A percentile compares a stretch with the other conserved stretches of the same genome.
Conservation (phyloP, 768 basidiomycete genomes). For the Tylopilus balloui region DNA sequence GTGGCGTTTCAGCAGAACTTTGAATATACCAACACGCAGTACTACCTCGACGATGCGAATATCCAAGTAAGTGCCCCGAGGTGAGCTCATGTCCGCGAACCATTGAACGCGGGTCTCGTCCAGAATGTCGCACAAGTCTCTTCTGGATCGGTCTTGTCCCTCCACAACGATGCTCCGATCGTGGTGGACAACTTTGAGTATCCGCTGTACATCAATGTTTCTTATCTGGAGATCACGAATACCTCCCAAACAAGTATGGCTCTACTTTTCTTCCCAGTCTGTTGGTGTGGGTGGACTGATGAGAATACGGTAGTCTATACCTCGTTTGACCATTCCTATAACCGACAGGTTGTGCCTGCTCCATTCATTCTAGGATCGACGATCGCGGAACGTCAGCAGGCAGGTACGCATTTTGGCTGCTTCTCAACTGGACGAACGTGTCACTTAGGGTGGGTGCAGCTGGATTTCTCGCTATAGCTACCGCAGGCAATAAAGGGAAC, state of each 20-base stretch:
- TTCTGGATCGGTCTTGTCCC: conserved; percentile 43
- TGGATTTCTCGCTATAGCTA: conserved; percentile 45
- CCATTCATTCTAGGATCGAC: conserved; percentile 57
- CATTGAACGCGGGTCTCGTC: neutral
- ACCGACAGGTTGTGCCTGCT: conserved; percentile 51
- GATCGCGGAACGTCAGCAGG: conserved; percentile 55
- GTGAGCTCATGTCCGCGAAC: neutral
- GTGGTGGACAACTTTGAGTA: conserved; percentile 52
- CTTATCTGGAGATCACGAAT: conserved; percentile 30
- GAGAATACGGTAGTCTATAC: conserved; percentile 38
- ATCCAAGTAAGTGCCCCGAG: conserved; percentile 32
- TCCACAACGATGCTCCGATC: conserved; percentile 42
- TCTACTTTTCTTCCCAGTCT: neutral
- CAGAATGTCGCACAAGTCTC: conserved; percentile 51
- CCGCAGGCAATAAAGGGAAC: conserved; percentile 54
- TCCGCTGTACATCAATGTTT: conserved; percentile 45
- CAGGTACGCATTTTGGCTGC: conserved; percentile 37
- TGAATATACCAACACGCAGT: conserved; percentile 58
- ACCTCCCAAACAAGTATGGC: conserved; percentile 19
- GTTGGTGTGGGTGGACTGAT: neutral
- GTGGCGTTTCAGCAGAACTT: conserved; percentile 63
- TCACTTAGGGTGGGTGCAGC: conserved; percentile 30
- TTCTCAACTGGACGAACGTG: neutral
- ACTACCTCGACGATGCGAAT: conserved; percentile 45
- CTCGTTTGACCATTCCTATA: conserved; percentile 65